These are phyloP conservation scores for Baorangia bicolor DNA, from an alignment of 768 basidiomycete species.

Conservation along the genomic window DNA sequence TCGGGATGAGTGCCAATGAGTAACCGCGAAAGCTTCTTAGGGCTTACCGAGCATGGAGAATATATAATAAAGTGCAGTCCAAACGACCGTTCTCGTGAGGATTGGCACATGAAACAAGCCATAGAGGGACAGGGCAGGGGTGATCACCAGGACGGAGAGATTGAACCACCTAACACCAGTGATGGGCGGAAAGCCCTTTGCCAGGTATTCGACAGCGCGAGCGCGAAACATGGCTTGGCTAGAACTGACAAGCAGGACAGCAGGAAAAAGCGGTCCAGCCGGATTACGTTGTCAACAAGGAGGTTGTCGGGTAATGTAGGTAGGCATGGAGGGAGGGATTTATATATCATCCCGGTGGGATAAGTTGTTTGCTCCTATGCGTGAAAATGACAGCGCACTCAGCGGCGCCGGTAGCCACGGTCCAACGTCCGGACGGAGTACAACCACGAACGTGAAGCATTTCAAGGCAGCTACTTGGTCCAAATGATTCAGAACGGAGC, in stretches of 20 bases:
- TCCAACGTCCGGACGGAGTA: constrained; percentile 10
- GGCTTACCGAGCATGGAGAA: constrained; percentile 80
- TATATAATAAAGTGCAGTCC: constrained; percentile 70
- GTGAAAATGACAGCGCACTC: constrained; percentile 19
- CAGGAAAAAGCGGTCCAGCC: neutral
- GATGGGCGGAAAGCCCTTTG: constrained; percentile 44
- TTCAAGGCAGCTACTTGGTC: neutral
- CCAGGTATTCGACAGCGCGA: constrained; percentile 13
- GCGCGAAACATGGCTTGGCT: constrained; percentile 11
- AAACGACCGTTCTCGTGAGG: constrained; percentile 54
- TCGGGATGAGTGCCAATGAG: constrained; percentile 13
- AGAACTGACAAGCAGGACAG: constrained; percentile 2
- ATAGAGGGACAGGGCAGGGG: constrained; percentile 69
- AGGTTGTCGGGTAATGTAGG: constrained; percentile 16
- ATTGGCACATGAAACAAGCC: constrained; percentile 54
- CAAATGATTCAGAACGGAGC: constrained; percentile 13
- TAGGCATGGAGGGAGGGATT: constrained; percentile 12
- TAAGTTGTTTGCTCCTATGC: constrained; percentile 12
- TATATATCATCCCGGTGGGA: constrained; percentile 31
- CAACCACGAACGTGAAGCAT: constrained; percentile 11
- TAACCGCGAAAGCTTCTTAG: constrained; percentile 1
- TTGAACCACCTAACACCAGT: constrained; percentile 76
- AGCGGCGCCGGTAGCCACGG: constrained; percentile 27
- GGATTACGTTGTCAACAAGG: constrained; percentile 12
- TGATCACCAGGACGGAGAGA: constrained; percentile 62